Evolutionary conservation across 1,139 yeast species (phyloP).

Genomic region (Williopsis jadinii): DNA sequence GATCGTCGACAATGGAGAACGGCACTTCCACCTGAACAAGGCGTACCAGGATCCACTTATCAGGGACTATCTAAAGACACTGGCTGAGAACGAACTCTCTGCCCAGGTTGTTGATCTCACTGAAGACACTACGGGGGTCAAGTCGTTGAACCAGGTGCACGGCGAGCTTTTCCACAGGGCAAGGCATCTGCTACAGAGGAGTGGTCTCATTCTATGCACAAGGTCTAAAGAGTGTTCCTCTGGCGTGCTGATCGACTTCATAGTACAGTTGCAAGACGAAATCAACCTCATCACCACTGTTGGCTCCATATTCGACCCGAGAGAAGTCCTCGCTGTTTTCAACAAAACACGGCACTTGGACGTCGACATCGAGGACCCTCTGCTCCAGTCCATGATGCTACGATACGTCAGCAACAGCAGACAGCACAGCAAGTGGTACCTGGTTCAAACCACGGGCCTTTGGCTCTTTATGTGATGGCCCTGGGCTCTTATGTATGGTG

Average conservation of each 20-base stretch:
- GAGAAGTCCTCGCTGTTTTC: too few species aligned
- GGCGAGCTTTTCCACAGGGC: constrained; percentile 29
- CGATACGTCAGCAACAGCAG: too few species aligned
- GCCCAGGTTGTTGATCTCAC: constrained; percentile 11
- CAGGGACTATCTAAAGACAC: constrained; percentile 22
- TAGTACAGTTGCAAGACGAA: background rate
- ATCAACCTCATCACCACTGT: too few species aligned
- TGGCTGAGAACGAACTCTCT: constrained; percentile 21
- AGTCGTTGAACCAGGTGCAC: constrained; percentile 7
- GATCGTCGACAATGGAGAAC: constrained; percentile 24
- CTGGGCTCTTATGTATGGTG: too few species aligned
- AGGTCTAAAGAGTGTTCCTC: constrained; percentile 6
- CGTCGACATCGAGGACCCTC: too few species aligned
- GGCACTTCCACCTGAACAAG: constrained; percentile 24
- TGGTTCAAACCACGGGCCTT: too few species aligned
- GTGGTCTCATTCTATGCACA: constrained; percentile 14
- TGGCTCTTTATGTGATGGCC: too few species aligned
- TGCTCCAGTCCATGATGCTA: too few species aligned
- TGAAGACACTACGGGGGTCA: constrained; percentile 14
- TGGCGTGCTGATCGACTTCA: constrained; percentile 1
- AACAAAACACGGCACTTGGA: too few species aligned
- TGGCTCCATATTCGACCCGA: too few species aligned
- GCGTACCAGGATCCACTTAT: constrained; percentile 26
- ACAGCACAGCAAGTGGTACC: too few species aligned
- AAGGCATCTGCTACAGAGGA: constrained; percentile 25